Percentiles rank a stretch among this genome's conserved stretches.
phyloP scores from a whole-genome alignment of 495 filamentous ascomycete genomes.

The Penicillium macrosclerotiorum region DNA sequence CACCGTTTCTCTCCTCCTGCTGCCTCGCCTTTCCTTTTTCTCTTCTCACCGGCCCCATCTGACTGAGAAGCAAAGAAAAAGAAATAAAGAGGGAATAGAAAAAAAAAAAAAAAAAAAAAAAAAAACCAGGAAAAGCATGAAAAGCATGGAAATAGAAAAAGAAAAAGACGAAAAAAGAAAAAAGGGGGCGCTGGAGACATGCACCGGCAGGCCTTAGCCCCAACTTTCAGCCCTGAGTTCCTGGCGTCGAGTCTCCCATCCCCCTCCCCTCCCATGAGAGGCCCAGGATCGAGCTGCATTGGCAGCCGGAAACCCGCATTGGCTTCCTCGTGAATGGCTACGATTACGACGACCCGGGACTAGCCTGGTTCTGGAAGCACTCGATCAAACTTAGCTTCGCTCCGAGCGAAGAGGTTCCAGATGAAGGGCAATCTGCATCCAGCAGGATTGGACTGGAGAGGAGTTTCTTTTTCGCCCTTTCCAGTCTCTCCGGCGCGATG shows the following conservation, averaged over 20 bases:
- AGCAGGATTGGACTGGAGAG: background rate
- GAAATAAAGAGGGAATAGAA: constrained; percentile 5
- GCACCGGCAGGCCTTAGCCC: constrained; percentile 21
- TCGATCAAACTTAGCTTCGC: constrained; percentile 1
- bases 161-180: background rate
- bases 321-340: constrained; percentile 8
- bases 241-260: constrained; percentile 8
- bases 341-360: constrained; percentile 16
- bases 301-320: background rate
- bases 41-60: constrained; percentile 23
- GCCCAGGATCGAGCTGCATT: constrained; percentile 1
- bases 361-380: constrained; percentile 29
- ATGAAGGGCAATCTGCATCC: background rate
- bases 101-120: background rate
- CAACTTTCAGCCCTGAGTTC: constrained; percentile 25
- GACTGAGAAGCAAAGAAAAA: too few species aligned
- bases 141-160: background rate
- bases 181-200: constrained; percentile 12
- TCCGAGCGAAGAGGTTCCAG: background rate
- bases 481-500: background rate
- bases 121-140: background rate
- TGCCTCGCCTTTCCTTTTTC: too few species aligned
- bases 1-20: constrained; percentile 25
- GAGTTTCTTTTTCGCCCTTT: background rate
- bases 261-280: background rate